These are phyloP conservation scores for Avena insularis DNA, from an alignment of 176 grass and related monocot genomes.

Conservation along the genomic window DNA sequence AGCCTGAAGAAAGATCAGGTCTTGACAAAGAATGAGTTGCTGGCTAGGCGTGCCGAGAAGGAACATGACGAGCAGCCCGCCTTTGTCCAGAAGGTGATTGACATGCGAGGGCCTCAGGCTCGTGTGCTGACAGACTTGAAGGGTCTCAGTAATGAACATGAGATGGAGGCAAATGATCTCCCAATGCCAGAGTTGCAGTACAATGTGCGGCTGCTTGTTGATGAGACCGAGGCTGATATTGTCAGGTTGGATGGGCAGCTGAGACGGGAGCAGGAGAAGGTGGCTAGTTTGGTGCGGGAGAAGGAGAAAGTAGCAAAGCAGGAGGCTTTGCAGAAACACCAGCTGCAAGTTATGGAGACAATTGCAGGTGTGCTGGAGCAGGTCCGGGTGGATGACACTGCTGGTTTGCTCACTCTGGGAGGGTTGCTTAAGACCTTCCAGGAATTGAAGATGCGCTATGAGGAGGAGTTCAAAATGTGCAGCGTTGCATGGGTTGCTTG, in stretches of 20 bases:
- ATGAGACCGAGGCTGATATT: constrained; percentile 69
- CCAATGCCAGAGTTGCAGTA: constrained; percentile 84
- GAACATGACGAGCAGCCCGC: constrained; percentile 62
- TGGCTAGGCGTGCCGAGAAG: constrained; percentile 56
- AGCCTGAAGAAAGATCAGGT: constrained; percentile 49
- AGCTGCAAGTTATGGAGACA: constrained; percentile 68
- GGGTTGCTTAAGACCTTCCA: constrained; percentile 63
- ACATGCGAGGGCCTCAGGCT: constrained; percentile 78
- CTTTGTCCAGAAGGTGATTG: constrained; percentile 75
- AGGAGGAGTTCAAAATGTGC: constrained; percentile 83
- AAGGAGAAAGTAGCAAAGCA: constrained; percentile 69
- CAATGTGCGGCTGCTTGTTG: constrained; percentile 76
- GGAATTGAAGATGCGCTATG: constrained; percentile 55
- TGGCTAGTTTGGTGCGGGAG: constrained; percentile 63
- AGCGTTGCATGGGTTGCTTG: constrained; percentile 76
- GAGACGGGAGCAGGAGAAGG: constrained; percentile 67
- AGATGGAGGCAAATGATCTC: constrained; percentile 71
- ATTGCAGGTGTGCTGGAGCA: constrained; percentile 66
- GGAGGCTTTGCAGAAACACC: constrained; percentile 61
- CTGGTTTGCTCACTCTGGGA: constrained; percentile 63
- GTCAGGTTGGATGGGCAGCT: constrained; percentile 67
- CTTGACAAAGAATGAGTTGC: constrained; percentile 68
- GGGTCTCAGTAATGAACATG: constrained; percentile 67
- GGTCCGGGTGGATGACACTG: constrained; percentile 56
- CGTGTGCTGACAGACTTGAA: constrained; percentile 67